These are phyloP conservation scores for Phytophthora ramorum DNA, from an alignment of 352 stramenopile species.

Conservation along the genomic window DNA sequence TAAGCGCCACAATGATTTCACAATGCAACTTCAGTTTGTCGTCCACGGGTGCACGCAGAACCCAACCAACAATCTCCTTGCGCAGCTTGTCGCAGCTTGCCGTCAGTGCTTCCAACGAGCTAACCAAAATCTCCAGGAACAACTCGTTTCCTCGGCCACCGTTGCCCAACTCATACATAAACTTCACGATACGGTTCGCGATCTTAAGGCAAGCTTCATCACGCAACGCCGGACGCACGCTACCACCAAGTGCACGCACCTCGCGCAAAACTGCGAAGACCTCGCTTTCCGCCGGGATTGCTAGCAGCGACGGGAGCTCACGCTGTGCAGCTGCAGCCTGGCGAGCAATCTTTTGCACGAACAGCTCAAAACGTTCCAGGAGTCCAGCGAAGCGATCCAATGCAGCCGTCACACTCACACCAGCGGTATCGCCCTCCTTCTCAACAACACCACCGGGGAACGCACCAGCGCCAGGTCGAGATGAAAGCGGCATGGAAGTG, in stretches of 20 bases:
- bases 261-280: slow-evolving; percentile 85
- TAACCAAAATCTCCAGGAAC: slow-evolving; percentile 95
- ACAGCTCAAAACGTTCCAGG: slow-evolving; percentile 90
- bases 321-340: slow-evolving; percentile 75
- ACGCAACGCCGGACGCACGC: slow-evolving; percentile 77
- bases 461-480: slow-evolving; percentile 46
- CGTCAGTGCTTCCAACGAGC: slow-evolving; percentile 94
- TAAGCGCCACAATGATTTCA: slow-evolving; percentile 95
- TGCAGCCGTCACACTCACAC: slow-evolving; percentile 72
- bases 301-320: slow-evolving; percentile 75
- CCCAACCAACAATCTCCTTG: slow-evolving; percentile 95
- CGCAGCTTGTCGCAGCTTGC: slow-evolving; percentile 93
- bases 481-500: slow-evolving; percentile 85
- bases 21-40: slow-evolving; percentile 96
- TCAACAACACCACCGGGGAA: slow-evolving; percentile 46
- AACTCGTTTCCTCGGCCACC: slow-evolving; percentile 91
- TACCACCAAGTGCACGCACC: slow-evolving; percentile 73
- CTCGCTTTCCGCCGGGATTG: slow-evolving; percentile 80
- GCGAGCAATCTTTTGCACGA: slow-evolving; percentile 88
- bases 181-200: slow-evolving; percentile 97
- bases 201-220: slow-evolving; percentile 96
- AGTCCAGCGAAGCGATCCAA: slow-evolving; percentile 85
- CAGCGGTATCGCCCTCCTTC: slow-evolving; percentile 53
- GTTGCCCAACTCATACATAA: slow-evolving; percentile 94
- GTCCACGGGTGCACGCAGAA: slow-evolving; percentile 94